Evolutionary conservation across 805 yeast species (phyloP).

Genomic region (Candida silvicultrix): DNA sequence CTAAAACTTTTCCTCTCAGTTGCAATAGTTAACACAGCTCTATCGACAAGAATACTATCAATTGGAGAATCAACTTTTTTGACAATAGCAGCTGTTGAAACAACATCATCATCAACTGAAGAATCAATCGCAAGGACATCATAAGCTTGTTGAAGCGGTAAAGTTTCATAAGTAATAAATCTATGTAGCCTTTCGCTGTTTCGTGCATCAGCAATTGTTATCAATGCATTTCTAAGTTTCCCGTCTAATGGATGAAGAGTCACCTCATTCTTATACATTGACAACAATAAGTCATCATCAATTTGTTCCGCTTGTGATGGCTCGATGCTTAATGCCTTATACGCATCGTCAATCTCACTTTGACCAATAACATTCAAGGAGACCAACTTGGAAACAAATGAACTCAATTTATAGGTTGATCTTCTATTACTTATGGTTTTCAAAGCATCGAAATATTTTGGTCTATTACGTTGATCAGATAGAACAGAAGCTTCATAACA

Average conservation of each 20-base stretch:
- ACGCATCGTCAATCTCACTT: slow-evolving; percentile 37
- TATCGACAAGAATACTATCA: slow-evolving; percentile 34
- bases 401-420: slow-evolving; percentile 38
- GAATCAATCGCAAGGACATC: slow-evolving; percentile 41
- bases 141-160: slow-evolving; percentile 45
- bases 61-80: slow-evolving; percentile 48
- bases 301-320: slow-evolving; percentile 18
- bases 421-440: slow-evolving; percentile 42
- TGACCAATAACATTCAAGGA: slow-evolving; percentile 49
- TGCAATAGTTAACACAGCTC: slow-evolving; percentile 61
- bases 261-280: slow-evolving; percentile 27
- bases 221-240: slow-evolving; percentile 32
- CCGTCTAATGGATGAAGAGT: slow-evolving; percentile 13
- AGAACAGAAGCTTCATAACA: slow-evolving; percentile 36
- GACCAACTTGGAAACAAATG: slow-evolving; percentile 37
- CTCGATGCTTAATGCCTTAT: slow-evolving; percentile 27
- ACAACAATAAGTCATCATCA: slow-evolving; percentile 24
- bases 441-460: slow-evolving; percentile 55
- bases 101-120: slow-evolving; percentile 60
- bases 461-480: slow-evolving; percentile 38
- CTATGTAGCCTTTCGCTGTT: slow-evolving; percentile 28
- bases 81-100: slow-evolving; percentile 68
- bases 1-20: slow-evolving; percentile 47
- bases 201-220: slow-evolving; percentile 31
- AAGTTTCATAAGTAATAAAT: slow-evolving; percentile 41